A percentile compares a stretch with the other conserved stretches of the same genome.
These are phyloP conservation scores for Scytalidium lignicola DNA, from an alignment of 2,329 filamentous ascomycete species.

Conservation along the genomic window DNA sequence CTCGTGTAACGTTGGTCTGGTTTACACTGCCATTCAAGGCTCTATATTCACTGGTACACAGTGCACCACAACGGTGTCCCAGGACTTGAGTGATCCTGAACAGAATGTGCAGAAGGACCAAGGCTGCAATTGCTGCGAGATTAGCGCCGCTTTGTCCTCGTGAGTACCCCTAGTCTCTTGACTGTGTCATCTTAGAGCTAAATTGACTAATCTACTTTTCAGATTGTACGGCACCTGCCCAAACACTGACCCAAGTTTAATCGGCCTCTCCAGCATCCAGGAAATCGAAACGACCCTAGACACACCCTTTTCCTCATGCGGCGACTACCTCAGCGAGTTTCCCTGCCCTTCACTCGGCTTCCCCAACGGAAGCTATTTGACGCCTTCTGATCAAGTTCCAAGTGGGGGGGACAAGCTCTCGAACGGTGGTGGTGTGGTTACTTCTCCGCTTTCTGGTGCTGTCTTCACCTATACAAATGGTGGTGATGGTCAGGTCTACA, in stretches of 20 bases:
- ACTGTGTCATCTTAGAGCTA: no score
- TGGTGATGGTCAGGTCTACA: constrained; percentile 25
- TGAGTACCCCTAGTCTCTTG: no score
- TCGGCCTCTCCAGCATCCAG: constrained; percentile 1
- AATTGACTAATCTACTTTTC: not conserved
- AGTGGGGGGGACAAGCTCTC: constrained; percentile 28
- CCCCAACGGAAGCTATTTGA: constrained; percentile 16
- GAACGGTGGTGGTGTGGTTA: constrained; percentile 27
- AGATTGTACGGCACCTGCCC: constrained; percentile 3
- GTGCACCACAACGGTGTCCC: constrained; percentile 18
- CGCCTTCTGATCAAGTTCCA: constrained; percentile 17
- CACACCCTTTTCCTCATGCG: constrained; percentile 19
- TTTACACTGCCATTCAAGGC: constrained; percentile 15
- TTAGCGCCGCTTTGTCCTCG: constrained; percentile 18
- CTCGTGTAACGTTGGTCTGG: constrained; percentile 32
- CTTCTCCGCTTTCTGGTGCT: constrained; percentile 29
- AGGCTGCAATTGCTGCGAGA: constrained; percentile 30
- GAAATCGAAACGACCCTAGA: constrained; percentile 1
- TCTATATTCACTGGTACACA: not conserved
- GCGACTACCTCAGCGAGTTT: constrained; percentile 15
- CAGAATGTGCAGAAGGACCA: constrained; percentile 17
- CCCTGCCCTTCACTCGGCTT: constrained; percentile 20
- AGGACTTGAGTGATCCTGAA: constrained; percentile 12
- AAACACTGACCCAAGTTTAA: not conserved
- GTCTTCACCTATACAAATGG: constrained; percentile 31